Conservation (phyloP, 2,329 filamentous ascomycete species). For the Cladosporium sp. region DNA sequence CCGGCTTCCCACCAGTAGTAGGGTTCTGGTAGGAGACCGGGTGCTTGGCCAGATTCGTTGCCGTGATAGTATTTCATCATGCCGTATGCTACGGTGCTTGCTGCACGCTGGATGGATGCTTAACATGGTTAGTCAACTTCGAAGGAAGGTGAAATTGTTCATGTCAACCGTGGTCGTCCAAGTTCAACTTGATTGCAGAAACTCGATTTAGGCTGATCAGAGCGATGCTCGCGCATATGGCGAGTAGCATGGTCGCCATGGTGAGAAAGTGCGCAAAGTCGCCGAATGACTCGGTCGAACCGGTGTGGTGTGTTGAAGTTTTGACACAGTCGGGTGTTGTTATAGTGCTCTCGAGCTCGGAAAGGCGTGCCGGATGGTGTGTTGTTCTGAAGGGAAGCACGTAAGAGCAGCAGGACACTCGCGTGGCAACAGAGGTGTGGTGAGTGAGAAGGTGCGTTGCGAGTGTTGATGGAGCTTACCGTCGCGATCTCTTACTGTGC, state of each 20-base stretch:
- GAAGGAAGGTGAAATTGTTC: background rate
- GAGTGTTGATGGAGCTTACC: background rate
- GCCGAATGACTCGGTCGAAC: too few relatives aligned
- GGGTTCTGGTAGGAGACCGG: slow-evolving; percentile 56
- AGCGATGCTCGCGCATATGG: background rate
- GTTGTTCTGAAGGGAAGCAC: too few relatives aligned
- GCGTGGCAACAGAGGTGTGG: background rate
- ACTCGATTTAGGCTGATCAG: background rate
- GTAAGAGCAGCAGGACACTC: too few relatives aligned
- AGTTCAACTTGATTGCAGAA: slow-evolving; percentile 3
- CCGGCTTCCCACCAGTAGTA: slow-evolving; percentile 64
- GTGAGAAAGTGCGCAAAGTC: background rate
- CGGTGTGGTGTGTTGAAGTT: too few relatives aligned
- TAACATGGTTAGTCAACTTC: background rate
- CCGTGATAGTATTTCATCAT: slow-evolving; percentile 52
- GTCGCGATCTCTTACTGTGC: too few relatives aligned
- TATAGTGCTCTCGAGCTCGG: background rate
- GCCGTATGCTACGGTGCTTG: slow-evolving; percentile 40
- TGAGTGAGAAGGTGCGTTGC: background rate
- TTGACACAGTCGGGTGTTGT: too few relatives aligned
- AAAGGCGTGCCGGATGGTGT: too few relatives aligned
- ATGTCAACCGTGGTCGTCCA: slow-evolving; percentile 3
- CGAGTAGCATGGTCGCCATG: background rate
- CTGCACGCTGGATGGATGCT: slow-evolving; percentile 42
- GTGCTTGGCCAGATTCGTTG: slow-evolving; percentile 46